phyloP scores from a whole-genome alignment of 306 rosid species.

The Vigna reflexopilosa region DNA sequence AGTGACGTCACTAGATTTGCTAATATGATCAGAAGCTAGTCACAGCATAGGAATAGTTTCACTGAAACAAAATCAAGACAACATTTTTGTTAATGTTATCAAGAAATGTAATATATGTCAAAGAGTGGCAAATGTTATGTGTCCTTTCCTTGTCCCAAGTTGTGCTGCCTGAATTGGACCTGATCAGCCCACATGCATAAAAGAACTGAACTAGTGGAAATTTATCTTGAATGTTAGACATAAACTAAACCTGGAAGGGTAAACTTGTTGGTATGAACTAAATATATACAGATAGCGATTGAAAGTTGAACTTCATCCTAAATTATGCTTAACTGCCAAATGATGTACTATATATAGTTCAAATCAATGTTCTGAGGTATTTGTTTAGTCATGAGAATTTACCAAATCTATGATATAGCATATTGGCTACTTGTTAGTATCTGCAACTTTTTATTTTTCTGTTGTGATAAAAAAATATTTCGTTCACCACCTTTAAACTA shows the following conservation, averaged over 20 bases:
- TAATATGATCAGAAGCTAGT: background rate
- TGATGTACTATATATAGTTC: background rate
- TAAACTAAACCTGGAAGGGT: background rate
- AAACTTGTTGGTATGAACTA: background rate
- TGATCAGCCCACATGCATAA: background rate
- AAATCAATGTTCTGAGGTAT: background rate
- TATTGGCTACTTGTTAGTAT: background rate
- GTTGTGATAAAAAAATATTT: background rate
- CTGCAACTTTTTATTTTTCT: background rate
- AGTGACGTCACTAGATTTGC: constrained; percentile 59
- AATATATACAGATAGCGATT: background rate
- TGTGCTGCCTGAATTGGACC: background rate
- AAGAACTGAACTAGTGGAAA: background rate
- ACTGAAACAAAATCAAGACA: background rate
- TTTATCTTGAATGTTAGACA: background rate
- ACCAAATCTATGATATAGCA: background rate
- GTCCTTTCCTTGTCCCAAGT: background rate
- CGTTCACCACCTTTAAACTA: background rate
- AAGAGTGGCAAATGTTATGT: background rate
- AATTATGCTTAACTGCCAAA: background rate
- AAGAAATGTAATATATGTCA: background rate
- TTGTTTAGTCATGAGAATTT: too few relatives aligned
- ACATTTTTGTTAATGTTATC: background rate
- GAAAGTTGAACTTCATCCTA: background rate
- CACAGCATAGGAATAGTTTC: background rate